phyloP scores from a whole-genome alignment of 306 rosid species.

The Ammopiptanthus mongolicus region DNA sequence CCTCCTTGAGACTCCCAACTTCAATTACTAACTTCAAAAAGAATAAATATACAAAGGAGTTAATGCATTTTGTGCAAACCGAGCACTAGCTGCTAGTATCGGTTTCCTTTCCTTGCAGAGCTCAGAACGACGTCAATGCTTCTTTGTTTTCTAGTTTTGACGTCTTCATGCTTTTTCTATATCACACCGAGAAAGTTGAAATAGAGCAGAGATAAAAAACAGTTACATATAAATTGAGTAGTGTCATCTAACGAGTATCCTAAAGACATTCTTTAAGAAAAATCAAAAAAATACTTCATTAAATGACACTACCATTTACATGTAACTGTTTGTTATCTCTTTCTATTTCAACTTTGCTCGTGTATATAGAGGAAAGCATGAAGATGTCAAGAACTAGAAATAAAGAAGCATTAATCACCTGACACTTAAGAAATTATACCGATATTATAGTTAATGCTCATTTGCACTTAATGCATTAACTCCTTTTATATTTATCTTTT shows the following conservation, averaged over 20 bases:
- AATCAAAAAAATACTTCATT: too few species aligned
- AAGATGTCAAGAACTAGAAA: constrained; percentile 34
- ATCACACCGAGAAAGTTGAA: too few species aligned
- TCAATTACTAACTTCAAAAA: too few species aligned
- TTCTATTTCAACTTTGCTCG: too few species aligned
- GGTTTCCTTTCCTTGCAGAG: neutral
- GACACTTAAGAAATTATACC: too few species aligned
- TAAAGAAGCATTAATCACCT: constrained; percentile 18
- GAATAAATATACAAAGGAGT: neutral
- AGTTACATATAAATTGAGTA: too few species aligned
- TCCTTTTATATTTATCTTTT: constrained; percentile 1
- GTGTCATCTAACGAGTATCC: too few species aligned
- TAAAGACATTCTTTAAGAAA: too few species aligned
- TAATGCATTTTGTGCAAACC: constrained; percentile 25
- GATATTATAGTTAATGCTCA: neutral
- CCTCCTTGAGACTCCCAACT: too few species aligned
- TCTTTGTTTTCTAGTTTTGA: constrained; percentile 29
- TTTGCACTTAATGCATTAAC: constrained; percentile 23
- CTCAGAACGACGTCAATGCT: neutral
- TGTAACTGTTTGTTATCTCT: too few species aligned
- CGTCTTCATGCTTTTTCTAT: constrained; percentile 24
- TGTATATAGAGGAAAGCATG: neutral
- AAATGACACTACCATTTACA: too few species aligned
- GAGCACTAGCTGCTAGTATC: neutral
- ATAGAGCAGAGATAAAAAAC: too few species aligned